Evolutionary conservation across 495 filamentous ascomycete genomes (phyloP).

Genomic region (Friedmanniomyces simplex): DNA sequence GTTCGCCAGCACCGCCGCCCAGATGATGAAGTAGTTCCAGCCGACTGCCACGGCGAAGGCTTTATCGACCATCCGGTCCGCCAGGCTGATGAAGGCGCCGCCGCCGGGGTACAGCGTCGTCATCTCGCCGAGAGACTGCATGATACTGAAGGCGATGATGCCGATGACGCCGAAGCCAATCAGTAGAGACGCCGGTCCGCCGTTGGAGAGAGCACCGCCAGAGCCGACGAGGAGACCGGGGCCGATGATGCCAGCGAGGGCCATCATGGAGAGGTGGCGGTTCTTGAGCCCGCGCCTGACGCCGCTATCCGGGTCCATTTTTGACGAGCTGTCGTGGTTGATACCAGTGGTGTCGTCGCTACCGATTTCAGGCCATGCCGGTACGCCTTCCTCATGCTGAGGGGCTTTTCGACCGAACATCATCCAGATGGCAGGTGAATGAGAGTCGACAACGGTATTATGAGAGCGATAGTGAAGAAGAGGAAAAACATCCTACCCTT

Average conservation of each 20-base stretch:
- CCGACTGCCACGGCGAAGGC: slow-evolving; percentile 18
- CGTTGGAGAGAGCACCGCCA: slow-evolving; percentile 20
- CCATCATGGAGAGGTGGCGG: slow-evolving; percentile 21
- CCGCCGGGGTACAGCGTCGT: slow-evolving; percentile 17
- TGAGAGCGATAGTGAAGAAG: background rate
- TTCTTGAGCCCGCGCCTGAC: slow-evolving; percentile 26
- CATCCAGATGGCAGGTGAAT: no score
- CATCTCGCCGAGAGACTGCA: slow-evolving; percentile 21
- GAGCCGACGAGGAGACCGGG: slow-evolving; percentile 25
- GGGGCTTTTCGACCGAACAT: slow-evolving; percentile 3
- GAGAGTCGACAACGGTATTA: background rate
- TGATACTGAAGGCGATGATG: slow-evolving; percentile 21
- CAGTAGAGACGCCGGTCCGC: slow-evolving; percentile 17
- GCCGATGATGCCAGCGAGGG: slow-evolving; percentile 26
- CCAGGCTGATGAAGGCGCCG: slow-evolving; percentile 12
- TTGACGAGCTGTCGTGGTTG: background rate
- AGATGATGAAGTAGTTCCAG: slow-evolving; percentile 38
- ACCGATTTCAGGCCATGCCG: slow-evolving; percentile 1
- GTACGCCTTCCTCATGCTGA: background rate
- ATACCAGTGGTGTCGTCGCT: background rate
- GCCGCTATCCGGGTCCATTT: slow-evolving; percentile 17
- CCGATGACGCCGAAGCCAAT: slow-evolving; percentile 21
- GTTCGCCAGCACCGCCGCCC: slow-evolving; percentile 16
- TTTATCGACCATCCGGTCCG: slow-evolving; percentile 17
- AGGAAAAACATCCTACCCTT: no score